Conservation (phyloP, 495 filamentous ascomycete species). For the Lichina pygmaea region DNA sequence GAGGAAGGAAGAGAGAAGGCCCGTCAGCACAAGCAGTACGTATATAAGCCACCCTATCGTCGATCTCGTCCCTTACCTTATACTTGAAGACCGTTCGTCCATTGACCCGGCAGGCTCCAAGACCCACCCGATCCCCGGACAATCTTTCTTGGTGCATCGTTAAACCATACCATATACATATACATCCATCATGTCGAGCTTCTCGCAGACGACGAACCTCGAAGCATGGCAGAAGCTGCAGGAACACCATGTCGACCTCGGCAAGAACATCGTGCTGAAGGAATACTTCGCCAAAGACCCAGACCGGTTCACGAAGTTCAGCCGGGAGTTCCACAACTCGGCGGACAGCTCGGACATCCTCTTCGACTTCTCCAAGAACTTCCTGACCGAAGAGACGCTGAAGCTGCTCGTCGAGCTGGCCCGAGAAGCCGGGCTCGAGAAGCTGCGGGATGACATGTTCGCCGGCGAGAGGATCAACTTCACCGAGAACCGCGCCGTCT, state of each 20-base stretch:
- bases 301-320: constrained; percentile 71
- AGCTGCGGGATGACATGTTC: constrained; percentile 93
- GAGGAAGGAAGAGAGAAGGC: neutral
- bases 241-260: constrained; percentile 58
- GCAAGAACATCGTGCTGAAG: constrained; percentile 74
- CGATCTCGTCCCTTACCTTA: too few species aligned
- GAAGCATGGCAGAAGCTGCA: constrained; percentile 69
- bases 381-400: constrained; percentile 82
- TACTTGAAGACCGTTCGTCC: too few species aligned
- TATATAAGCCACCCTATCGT: too few species aligned
- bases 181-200: constrained; percentile 15
- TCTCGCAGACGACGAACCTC: constrained; percentile 55
- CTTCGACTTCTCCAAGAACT: constrained; percentile 99
- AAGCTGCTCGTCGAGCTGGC: constrained; percentile 63
- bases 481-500: constrained; percentile 88
- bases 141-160: too few species aligned
- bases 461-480: constrained; percentile 96
- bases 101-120: too few species aligned
- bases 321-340: constrained; percentile 54
- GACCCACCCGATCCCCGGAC: too few species aligned
- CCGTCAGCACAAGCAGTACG: too few species aligned
- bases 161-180: too few species aligned
- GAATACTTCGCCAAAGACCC: constrained; percentile 78
- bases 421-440: constrained; percentile 68
- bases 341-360: constrained; percentile 60